Base-by-base conservation (phyloP, 2,329 filamentous ascomycete species). In the Penicillium freii region DNA sequence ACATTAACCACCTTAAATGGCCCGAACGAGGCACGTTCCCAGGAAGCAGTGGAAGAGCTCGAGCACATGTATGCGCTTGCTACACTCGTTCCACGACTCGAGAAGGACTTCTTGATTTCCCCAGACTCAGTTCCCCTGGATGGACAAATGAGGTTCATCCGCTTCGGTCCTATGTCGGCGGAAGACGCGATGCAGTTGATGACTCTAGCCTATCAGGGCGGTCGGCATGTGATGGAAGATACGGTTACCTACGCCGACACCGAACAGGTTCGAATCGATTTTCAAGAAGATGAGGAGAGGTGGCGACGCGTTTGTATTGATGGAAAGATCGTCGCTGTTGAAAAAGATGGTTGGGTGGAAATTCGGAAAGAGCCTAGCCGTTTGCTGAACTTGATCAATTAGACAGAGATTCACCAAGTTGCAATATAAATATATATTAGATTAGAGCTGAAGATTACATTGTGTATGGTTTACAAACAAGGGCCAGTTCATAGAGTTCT, bases 271-370 rank as follows among this genome's bases (percentile, higher is more conserved):
- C 80, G 77, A 57, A 85, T 97, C 46, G 81, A 83, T 17, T 86
- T 91, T 36, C 61, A 78, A 1, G 90, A 94, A 67, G 78, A 83
- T 1, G 58, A 71, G 25, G 71, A 73, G 54, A 79, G 86, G 51
- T 97, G 92, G 92, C 81, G 93, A 59, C 85, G 92, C 68, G 83
- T 96, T 15, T 97, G 93, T 71, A 81, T 97, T n/a, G 93, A 97
- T 73, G 93, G 93, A 3, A 91, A 88, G 52, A 95, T 96, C 66
- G 84, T 97, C 3, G 82, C 84, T 57, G 77, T 96, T 0, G 87
- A 89, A 21, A 72, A 80, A 51, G 86, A 82, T 2, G 92, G 92
- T 0, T 87, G 84, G 80, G 84, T 96, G 73, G 83, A 85, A 58
- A 82, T 96, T 36, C 54, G 44, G 19, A 72, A 66, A 59, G 70